Base-by-base conservation (phyloP, 768 basidiomycete genomes). In the Mycena crocata region DNA sequence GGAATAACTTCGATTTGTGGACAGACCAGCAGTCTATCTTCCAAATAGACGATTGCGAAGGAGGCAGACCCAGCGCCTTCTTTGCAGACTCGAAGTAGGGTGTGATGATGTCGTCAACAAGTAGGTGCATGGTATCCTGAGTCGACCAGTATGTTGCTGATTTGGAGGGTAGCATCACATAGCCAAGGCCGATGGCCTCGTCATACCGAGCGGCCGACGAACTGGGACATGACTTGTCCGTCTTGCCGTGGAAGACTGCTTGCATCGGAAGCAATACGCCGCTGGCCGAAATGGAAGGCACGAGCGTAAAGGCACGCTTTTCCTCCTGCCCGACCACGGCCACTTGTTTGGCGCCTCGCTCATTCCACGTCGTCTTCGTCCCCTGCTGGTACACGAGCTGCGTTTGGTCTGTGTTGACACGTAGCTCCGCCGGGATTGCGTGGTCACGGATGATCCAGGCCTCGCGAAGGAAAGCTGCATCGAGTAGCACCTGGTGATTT, bases 301-400 rank as follows among this genome's bases (percentile, higher is more conserved):
- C 37, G 0, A 84, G 32, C 0, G 83, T 85, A 58, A 84, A 80
- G 15, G 83, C 83, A 0, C 76, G 72, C 68, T 85, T 85, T 59
- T 84, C 82, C 2, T 83, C 82, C 6, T 57, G 39, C 5, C 84
- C 82, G 10, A 76, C 50, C 1, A 74, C 57, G 0, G 71, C 49
- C 3, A 84, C 81, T 52, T 85, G 83, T 57, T 79, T 77, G 0
- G 72, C 61, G 0, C 81, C 80, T 0, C 32, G 65, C 37, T 68
- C 30, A 2, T 65, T 74, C 60, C 73, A 85, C 13, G 82, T 83
- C 54, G 73, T 58, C 12, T 66, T 66, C 8, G 65, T 51, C 14
- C 73, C 76, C n/a, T 71, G 76, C 9, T 69, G 62, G 46, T 74
- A 76, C 0, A 75, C 40, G 12, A 76, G 46, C 37, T 82, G 77